Conservation (phyloP, 768 basidiomycete genomes). For the Dendrothele bispora region DNA sequence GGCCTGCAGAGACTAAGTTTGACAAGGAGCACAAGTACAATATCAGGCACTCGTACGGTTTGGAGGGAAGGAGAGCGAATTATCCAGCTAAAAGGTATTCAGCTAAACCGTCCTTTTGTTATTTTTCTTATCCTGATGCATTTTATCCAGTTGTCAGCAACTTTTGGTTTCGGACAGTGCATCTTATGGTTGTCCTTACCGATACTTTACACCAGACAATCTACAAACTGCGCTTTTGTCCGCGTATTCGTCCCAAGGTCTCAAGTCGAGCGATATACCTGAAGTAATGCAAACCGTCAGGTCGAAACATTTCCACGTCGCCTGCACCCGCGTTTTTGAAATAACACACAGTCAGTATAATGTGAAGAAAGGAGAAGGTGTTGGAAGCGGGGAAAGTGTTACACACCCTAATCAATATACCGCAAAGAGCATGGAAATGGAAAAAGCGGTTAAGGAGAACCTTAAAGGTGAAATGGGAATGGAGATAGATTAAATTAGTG, state of each 20-base stretch:
- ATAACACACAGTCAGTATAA: conserved; percentile 74
- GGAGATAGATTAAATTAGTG: conserved; percentile 3
- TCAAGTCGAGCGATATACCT: conserved; percentile 67
- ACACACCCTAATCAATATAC: conserved; percentile 94
- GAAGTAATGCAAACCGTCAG: conserved; percentile 85
- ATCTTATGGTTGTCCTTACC: conserved; percentile 88
- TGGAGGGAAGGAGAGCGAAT: conserved; percentile 93
- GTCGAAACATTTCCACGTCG: conserved; percentile 85
- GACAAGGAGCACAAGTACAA: conserved; percentile 98
- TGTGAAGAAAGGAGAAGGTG: conserved; percentile 86
- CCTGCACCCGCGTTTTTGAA: conserved; percentile 97
- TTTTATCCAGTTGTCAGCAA: conserved; percentile 74
- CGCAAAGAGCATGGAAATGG: conserved; percentile 69
- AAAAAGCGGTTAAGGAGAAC: conserved; percentile 42
- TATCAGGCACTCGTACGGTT: conserved; percentile 90
- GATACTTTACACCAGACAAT: conserved; percentile 78
- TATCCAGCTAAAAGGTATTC: conserved; percentile 86
- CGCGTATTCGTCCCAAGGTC: conserved; percentile 61
- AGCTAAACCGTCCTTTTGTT: neutral
- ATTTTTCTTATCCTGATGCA: conserved; percentile 5
- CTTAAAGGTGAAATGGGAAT: conserved; percentile 33
- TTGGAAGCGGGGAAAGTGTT: conserved; percentile 79
- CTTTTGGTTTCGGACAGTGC: conserved; percentile 76
- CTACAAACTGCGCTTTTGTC: conserved; percentile 75
- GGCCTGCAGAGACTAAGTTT: conserved; percentile 86